These are phyloP conservation scores for Teratosphaeria pseudoeucalypti DNA, from an alignment of 2,329 filamentous ascomycete genomes.

Conservation along the genomic window DNA sequence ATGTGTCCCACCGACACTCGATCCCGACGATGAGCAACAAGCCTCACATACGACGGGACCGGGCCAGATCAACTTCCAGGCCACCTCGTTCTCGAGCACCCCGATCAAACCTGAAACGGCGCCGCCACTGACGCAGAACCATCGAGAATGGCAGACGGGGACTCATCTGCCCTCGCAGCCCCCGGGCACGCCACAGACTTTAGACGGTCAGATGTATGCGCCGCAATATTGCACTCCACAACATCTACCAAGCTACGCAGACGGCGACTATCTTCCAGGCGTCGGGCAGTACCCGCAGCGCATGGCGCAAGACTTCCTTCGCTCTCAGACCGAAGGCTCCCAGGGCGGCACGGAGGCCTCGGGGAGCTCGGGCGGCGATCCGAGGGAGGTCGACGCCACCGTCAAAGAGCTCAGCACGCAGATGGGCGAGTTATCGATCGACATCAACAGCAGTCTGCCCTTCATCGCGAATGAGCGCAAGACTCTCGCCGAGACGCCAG, in stretches of 20 bases:
- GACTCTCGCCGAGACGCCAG: conserved; percentile 48
- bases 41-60: conserved; percentile 12
- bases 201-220: conserved; percentile 1
- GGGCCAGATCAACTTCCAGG: conserved; percentile 22
- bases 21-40: conserved; percentile 51
- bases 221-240: conserved; percentile 7
- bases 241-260: conserved; percentile 3
- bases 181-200: neutral
- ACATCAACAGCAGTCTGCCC: conserved; percentile 75
- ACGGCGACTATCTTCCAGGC: conserved; percentile 9
- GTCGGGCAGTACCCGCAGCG: conserved; percentile 11
- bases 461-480: conserved; percentile 64
- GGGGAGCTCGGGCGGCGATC: conserved; percentile 19
- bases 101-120: neutral
- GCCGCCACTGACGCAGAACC: neutral
- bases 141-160: neutral
- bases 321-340: conserved; percentile 7
- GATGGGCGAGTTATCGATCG: conserved; percentile 76
- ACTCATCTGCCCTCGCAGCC: neutral
- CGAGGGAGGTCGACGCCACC: conserved; percentile 22
- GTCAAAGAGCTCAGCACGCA: conserved; percentile 41
- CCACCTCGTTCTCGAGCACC: neutral
- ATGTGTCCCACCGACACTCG: conserved; percentile 79
- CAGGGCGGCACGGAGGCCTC: conserved; percentile 13
- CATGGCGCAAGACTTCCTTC: conserved; percentile 9